Conservation (phyloP, 176 grass and related monocot species). For the Calamus simplicifolius region DNA sequence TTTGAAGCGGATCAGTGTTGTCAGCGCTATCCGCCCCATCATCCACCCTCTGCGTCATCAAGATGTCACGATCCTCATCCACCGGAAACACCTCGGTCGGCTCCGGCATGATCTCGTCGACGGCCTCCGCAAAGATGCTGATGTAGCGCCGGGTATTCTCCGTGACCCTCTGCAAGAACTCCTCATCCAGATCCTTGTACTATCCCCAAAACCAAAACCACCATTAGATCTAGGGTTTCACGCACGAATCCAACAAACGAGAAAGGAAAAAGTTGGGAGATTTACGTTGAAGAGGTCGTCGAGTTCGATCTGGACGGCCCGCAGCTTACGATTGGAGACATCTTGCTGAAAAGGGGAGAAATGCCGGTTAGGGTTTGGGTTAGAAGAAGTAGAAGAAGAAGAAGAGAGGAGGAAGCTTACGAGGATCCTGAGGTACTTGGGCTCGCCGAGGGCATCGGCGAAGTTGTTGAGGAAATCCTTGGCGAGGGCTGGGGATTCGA, state of each 20-base stretch:
- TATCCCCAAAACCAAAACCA: conserved; percentile 8
- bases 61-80: conserved; percentile 82
- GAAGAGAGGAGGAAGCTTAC: conserved; percentile 26
- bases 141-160: conserved; percentile 86
- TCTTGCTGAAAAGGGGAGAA: conserved; percentile 51
- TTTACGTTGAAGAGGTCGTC: conserved; percentile 78
- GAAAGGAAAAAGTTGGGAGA: not conserved
- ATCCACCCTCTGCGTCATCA: conserved; percentile 96
- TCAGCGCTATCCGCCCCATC: conserved; percentile 45
- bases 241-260: too few species aligned
- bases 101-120: conserved; percentile 94
- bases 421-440: conserved; percentile 82
- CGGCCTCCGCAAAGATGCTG: conserved; percentile 57
- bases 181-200: conserved; percentile 84
- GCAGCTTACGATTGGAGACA: conserved; percentile 75
- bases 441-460: conserved; percentile 47
- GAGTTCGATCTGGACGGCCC: conserved; percentile 68
- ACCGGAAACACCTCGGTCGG: conserved; percentile 76
- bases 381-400: too few species aligned
- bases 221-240: conserved; percentile 8
- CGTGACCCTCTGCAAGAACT: conserved; percentile 70
- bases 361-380: conserved; percentile 3
- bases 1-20: conserved; percentile 53
- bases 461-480: conserved; percentile 92
- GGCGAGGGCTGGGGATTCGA: conserved; percentile 41